Conservation (phyloP, 1,139 yeast genomes). For the Candida freyschussii region DNA sequence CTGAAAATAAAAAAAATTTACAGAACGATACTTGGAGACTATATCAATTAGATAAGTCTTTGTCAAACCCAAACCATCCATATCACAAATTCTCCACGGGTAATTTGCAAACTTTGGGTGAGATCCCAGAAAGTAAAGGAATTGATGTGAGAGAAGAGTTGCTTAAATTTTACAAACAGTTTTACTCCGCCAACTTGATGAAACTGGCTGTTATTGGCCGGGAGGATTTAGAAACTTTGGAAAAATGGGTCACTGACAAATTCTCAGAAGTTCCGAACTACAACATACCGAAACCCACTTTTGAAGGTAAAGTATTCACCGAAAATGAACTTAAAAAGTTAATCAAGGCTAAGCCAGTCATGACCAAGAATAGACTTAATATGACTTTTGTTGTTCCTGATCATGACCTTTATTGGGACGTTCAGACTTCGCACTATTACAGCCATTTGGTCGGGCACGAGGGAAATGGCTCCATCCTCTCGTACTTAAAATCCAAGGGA, state of each 20-base stretch:
- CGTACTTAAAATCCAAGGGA: slow-evolving; percentile 61
- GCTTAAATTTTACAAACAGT: slow-evolving; percentile 54
- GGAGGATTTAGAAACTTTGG: slow-evolving; percentile 67
- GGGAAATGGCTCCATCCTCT: slow-evolving; percentile 75
- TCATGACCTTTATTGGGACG: slow-evolving; percentile 57
- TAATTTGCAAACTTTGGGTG: slow-evolving; percentile 56
- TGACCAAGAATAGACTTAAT: slow-evolving; percentile 66
- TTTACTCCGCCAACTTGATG: slow-evolving; percentile 78
- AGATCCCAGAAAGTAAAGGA: slow-evolving; percentile 44
- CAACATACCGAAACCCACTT: slow-evolving; percentile 46
- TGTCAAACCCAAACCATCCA: slow-evolving; percentile 70
- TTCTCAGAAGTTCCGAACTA: slow-evolving; percentile 62
- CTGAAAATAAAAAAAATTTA: slow-evolving; percentile 89
- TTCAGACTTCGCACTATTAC: slow-evolving; percentile 63
- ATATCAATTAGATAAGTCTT: slow-evolving; percentile 74
- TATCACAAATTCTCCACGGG: slow-evolving; percentile 76
- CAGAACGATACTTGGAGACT: slow-evolving; percentile 89
- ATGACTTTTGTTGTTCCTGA: slow-evolving; percentile 74
- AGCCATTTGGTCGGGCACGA: slow-evolving; percentile 91
- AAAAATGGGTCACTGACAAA: slow-evolving; percentile 64
- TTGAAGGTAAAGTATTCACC: slow-evolving; percentile 40
- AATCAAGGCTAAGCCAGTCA: slow-evolving; percentile 73
- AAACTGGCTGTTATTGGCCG: slow-evolving; percentile 79
- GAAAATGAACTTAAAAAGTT: slow-evolving; percentile 47
- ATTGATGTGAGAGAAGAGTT: slow-evolving; percentile 62